A percentile compares a stretch with the other conserved stretches of the same genome.
phyloP scores from a whole-genome alignment of 2,329 filamentous ascomycete species.

The Calycina herbarum region DNA sequence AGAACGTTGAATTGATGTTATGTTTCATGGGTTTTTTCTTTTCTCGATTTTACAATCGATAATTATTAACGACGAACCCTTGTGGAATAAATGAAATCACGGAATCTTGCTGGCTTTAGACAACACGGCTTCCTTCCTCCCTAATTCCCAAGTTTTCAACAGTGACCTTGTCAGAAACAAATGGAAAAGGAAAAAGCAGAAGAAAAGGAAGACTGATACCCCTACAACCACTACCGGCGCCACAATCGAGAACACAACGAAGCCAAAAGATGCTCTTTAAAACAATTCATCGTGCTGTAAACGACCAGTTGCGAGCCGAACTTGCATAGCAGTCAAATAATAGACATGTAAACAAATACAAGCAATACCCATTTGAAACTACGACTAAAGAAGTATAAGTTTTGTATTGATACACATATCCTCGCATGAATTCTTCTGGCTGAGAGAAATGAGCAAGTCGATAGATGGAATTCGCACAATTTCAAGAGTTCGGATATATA shows the following conservation, averaged over 20 bases:
- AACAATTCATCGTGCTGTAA: conserved; percentile 42
- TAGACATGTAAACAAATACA: conserved; percentile 17
- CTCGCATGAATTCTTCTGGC: neutral
- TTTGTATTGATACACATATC: neutral
- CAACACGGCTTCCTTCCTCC: neutral
- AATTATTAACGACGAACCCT: no score
- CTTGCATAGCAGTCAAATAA: conserved; percentile 53
- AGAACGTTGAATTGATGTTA: no score
- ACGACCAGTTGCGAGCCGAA: conserved; percentile 42
- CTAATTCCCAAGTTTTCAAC: neutral
- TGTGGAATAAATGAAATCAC: neutral
- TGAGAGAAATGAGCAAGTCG: neutral
- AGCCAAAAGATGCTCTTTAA: conserved; percentile 46
- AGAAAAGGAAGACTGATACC: neutral
- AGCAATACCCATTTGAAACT: neutral
- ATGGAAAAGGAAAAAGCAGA: neutral
- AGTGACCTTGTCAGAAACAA: neutral
- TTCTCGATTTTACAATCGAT: no score
- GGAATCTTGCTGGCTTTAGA: neutral
- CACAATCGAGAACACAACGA: conserved; percentile 49
- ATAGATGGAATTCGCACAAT: no score
- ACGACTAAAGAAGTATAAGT: neutral
- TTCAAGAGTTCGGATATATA: no score
- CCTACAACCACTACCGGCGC: conserved; percentile 34
- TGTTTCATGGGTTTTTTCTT: no score